Base-by-base conservation (phyloP, 2,329 filamentous ascomycete species). In the Penicillium digitatum region DNA sequence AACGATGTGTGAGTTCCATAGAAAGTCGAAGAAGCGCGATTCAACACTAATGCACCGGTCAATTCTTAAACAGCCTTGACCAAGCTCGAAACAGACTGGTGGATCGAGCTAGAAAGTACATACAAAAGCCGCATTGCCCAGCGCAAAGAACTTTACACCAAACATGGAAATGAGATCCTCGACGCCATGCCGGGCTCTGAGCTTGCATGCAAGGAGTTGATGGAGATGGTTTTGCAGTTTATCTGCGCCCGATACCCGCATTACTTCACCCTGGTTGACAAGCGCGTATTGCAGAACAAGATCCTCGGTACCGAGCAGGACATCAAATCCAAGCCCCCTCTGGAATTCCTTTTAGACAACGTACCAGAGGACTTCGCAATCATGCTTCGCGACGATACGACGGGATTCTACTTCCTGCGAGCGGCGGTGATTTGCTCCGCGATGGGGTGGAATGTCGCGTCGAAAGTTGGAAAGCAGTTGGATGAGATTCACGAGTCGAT, bases 191-290 rank as follows among this genome's bases (percentile, higher is more conserved):
- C 89, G 0, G 89, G 89, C 1, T 87, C 87, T 0, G 88, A 94
- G 64, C 76, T 94, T 0, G 90, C 86, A 0, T 90, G 87, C 69
- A 91, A 90, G 67, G 90, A 95, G 65, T 77, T 94, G 6, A 92
- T 94, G 89, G 90, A 95, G 71, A 91, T 93, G 84, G 81, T 79
- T 2, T 63, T 95, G 3, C 88, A 93, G 61, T 95, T 93, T 62
- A 73, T 93, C n/a, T 88, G 84, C 57, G 80, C 83, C 3, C 81
- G 90, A 3, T 95, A 95, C 66, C 90, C 90, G 0, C 81, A 85
- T 6, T 85, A 88, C 62, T 95, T 95, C 70, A 76, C 77, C 3
- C 68, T 90, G 0, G 63, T 66, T 1, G 75, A 83, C 20, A 81
- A 79, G 4, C 80, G 77, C 37, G 69, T 82, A 3, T 82, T 95